A percentile compares a stretch with the other conserved stretches of the same genome.
These are phyloP conservation scores for Pseudotulostoma volvatum DNA, from an alignment of 495 filamentous ascomycete species.

Conservation along the genomic window DNA sequence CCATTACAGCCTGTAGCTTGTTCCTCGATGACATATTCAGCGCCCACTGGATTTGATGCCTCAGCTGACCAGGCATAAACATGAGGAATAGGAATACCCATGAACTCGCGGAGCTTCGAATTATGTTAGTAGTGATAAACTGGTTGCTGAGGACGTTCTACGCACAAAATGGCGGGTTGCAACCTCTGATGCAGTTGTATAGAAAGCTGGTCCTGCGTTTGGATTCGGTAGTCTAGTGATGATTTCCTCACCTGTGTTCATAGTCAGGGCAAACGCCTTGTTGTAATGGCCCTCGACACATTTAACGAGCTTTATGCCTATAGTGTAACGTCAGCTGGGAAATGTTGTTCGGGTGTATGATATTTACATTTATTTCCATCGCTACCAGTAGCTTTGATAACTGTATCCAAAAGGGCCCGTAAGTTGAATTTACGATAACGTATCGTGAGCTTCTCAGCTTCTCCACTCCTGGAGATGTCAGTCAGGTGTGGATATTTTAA, in stretches of 20 bases:
- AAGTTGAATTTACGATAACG: slow-evolving; percentile 1
- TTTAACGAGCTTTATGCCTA: slow-evolving; percentile 7
- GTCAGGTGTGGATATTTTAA: background rate
- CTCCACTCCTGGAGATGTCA: background rate
- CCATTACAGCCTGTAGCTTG: slow-evolving; percentile 12
- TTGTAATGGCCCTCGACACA: slow-evolving; percentile 18
- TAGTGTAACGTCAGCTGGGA: no score
- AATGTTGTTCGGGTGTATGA: no score
- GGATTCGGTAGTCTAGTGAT: slow-evolving; percentile 18
- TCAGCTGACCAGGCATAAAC: slow-evolving; percentile 10
- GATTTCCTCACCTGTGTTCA: slow-evolving; percentile 14
- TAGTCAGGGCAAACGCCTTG: slow-evolving; percentile 14
- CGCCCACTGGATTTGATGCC: slow-evolving; percentile 9
- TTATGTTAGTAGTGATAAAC: no score
- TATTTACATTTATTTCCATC: background rate
- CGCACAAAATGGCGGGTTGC: slow-evolving; percentile 22
- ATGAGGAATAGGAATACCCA: slow-evolving; percentile 14
- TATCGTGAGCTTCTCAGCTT: background rate
- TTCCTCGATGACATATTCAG: slow-evolving; percentile 19
- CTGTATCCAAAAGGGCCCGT: background rate
- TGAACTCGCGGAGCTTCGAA: background rate
- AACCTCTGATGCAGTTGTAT: slow-evolving; percentile 22
- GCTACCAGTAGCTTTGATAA: background rate
- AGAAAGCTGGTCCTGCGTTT: slow-evolving; percentile 14
- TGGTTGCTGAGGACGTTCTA: background rate